Percentiles rank a stretch among this genome's conserved stretches.
Conservation (phyloP, 2,329 filamentous ascomycete species). For the Raffaelea ambrosiae region DNA sequence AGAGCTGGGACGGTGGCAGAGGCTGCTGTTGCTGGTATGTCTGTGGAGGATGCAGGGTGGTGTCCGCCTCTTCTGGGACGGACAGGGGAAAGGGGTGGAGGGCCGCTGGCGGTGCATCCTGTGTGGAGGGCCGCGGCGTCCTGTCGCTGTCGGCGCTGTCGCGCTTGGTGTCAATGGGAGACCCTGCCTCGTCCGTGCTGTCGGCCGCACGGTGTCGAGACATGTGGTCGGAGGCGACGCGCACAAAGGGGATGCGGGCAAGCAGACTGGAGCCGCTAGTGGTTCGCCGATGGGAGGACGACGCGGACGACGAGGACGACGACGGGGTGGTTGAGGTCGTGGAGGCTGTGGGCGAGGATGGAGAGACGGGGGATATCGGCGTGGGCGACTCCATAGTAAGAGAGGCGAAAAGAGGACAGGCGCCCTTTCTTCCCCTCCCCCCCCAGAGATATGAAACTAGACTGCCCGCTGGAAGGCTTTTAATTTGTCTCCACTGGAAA, state of each 20-base stretch:
- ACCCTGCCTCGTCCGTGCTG: not conserved
- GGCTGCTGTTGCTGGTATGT: conserved; percentile 7
- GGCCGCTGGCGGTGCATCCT: not conserved
- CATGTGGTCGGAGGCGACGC: not conserved
- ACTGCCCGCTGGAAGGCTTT: too few relatives aligned
- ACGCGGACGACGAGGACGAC: not conserved
- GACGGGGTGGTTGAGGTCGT: too few relatives aligned
- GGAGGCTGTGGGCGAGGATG: too few relatives aligned
- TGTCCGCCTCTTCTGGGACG: conserved; percentile 14
- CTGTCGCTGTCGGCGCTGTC: conserved; percentile 13
- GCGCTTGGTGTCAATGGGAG: not conserved
- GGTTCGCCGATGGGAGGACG: conserved; percentile 1
- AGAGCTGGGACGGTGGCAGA: not conserved
- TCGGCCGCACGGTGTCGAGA: conserved; percentile 6
- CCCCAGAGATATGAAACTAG: too few relatives aligned
- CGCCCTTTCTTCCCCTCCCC: too few relatives aligned
- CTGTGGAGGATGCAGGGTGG: too few relatives aligned
- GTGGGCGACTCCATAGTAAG: too few relatives aligned
- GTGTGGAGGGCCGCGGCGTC: conserved; percentile 12
- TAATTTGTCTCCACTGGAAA: too few relatives aligned
- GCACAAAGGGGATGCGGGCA: conserved; percentile 1
- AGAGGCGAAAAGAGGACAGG: too few relatives aligned
- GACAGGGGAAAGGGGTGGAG: not conserved
- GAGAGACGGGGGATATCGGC: too few relatives aligned
- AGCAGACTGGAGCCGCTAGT: conserved; percentile 5